Conservation (phyloP, 1,284 basidiomycete species). For the Bjerkandera adusta region DNA sequence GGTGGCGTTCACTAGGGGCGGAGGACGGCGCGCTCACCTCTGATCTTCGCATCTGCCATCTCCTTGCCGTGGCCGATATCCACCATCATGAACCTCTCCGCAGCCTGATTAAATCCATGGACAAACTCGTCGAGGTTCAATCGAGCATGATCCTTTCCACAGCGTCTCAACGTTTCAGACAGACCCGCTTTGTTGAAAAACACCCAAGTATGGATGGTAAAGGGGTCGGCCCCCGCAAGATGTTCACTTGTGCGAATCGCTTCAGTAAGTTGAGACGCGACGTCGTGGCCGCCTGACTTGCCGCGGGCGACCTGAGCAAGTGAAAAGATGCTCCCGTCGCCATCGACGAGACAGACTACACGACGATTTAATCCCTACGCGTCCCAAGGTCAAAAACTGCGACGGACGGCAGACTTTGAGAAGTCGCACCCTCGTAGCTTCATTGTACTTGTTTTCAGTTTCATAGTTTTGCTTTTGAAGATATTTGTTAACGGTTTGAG, state of each 20-base stretch:
- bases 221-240: constrained; percentile 38
- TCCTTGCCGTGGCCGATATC: constrained; percentile 76
- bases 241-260: constrained; percentile 39
- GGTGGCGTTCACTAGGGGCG: neutral
- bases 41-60: constrained; percentile 71
- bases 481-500: no score
- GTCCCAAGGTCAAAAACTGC: no score
- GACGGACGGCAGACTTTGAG: no score
- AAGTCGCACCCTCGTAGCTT: no score
- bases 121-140: constrained; percentile 59
- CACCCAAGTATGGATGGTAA: constrained; percentile 60
- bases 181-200: constrained; percentile 66
- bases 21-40: constrained; percentile 50
- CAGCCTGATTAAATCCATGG: constrained; percentile 63
- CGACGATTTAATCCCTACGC: constrained; percentile 26
- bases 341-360: constrained; percentile 59
- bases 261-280: constrained; percentile 51
- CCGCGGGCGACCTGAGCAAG: constrained; percentile 51
- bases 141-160: constrained; percentile 38
- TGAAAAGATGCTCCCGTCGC: constrained; percentile 64
- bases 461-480: no score
- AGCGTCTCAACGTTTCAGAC: constrained; percentile 45
- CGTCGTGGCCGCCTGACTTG: constrained; percentile 51
- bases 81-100: constrained; percentile 62
- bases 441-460: no score